Base-by-base conservation (phyloP, 2,329 filamentous ascomycete species). In the Keithomyces neogunnii region DNA sequence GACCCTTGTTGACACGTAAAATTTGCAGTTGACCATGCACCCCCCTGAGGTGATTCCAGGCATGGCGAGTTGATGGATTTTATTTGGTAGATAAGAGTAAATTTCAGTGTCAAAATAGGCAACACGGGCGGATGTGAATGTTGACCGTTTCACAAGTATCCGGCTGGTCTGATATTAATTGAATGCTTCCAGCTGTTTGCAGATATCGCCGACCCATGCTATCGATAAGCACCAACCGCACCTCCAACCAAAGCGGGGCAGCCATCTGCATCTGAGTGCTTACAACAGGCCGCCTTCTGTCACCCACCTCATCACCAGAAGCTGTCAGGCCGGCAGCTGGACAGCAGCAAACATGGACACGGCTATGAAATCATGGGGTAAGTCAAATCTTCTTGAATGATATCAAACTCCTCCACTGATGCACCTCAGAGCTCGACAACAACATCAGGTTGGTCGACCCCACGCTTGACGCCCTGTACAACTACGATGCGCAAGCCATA, bases 381-480 rank as follows among this genome's bases (percentile, higher is more conserved):
- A 10, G 19, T 1, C n/a, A 9, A 5, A 5, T 40, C 38, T 40
- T 19, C 40, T 8, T 8, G 13, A 11, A 4, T 39, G 28, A 5
- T 9, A 26, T 19, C n/a, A 9, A 5, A 40, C n/a, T 9, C 45
- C 1, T 5, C 7, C 45, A 19, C 31, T 36, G n/a, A 35, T 31
- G 4, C 31, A 9, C 10, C 30, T 7, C 54, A 95, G 92, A 96
- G 78, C 81, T 93, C 64, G 89, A 95, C 67, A 95, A 95, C 69
- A 84, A 86, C 55, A 75, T 90, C 70, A 80, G 85, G 65, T 81
- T 96, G 55, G 84, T 96, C 63, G 91, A 99, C 66, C 81, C 88
- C 49, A 82, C 82, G 59, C 88, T 89, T 63, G 93, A 99, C 70
- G 89, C 89, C 45, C 88, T 99, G 61, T 99, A 96, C 76, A 78